Conservation (phyloP, 495 filamentous ascomycete genomes). For the Lasiosphaeria miniovina region DNA sequence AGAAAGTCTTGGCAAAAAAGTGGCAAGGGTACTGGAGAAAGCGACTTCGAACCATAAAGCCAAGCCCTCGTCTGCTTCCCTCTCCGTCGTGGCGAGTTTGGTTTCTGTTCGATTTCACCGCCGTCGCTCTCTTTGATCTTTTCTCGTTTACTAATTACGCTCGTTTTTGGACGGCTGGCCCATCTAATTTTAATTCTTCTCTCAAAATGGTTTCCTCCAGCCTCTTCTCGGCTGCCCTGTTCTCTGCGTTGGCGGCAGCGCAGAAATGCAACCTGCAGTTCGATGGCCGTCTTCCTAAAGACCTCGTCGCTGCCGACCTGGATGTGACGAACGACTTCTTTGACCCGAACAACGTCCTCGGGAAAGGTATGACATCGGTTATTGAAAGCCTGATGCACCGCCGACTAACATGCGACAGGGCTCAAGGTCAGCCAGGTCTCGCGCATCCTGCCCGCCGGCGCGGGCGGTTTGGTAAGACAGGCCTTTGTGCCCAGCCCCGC, state of each 20-base stretch:
- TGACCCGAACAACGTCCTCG: constrained; percentile 31
- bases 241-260: constrained; percentile 15
- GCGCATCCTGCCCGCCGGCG: constrained; percentile 18
- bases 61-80: too few relatives aligned
- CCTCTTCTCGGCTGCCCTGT: constrained; percentile 2
- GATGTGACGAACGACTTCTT: constrained; percentile 33
- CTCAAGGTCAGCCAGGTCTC: constrained; percentile 30
- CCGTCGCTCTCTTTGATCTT: background rate
- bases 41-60: too few relatives aligned
- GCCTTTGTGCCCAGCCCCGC: background rate
- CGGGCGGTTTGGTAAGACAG: constrained; percentile 24
- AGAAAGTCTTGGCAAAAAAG: too few relatives aligned
- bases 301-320: constrained; percentile 28
- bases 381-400: background rate
- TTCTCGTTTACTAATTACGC: background rate
- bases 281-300: constrained; percentile 32
- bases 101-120: background rate
- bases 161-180: too few relatives aligned
- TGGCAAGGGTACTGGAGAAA: too few relatives aligned
- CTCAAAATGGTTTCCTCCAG: constrained; percentile 13
- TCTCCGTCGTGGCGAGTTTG: too few relatives aligned
- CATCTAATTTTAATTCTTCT: background rate
- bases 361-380: constrained; percentile 14
- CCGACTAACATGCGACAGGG: constrained; percentile 13
- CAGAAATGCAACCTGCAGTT: constrained; percentile 37